Conservation (phyloP, 768 basidiomycete species). For the Termitomyces titanicus region DNA sequence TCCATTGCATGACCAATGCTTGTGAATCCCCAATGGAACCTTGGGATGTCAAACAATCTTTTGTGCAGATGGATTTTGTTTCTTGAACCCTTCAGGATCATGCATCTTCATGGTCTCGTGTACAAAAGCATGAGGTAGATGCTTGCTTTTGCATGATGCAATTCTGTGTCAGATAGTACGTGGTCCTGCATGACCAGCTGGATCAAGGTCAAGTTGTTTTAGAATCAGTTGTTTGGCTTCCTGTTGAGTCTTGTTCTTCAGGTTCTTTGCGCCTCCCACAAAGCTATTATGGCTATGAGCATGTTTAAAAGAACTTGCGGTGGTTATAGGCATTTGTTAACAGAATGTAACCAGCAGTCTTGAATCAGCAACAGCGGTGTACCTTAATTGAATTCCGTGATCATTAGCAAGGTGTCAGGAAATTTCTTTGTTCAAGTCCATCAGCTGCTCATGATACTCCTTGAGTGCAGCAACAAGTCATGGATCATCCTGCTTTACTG, state of each 20-base stretch:
- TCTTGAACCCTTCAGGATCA: no score
- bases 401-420: neutral
- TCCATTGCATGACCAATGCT: no score
- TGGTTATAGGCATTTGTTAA: no score
- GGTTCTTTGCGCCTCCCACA: neutral
- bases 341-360: no score
- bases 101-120: no score
- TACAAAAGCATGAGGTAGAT: no score
- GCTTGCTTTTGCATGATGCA: no score
- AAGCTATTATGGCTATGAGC: neutral
- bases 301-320: neutral
- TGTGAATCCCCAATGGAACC: no score
- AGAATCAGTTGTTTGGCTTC: neutral
- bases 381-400: neutral
- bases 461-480: neutral
- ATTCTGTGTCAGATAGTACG: neutral
- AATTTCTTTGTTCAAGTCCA: neutral
- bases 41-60: constrained; percentile 31
- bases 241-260: neutral
- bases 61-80: neutral
- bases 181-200: neutral
- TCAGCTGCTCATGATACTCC: constrained; percentile 17
- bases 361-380: no score
- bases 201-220: no score
- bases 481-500: neutral